These are phyloP conservation scores for Cladophialophora exuberans DNA, from an alignment of 2,329 filamentous ascomycete species.

Conservation along the genomic window DNA sequence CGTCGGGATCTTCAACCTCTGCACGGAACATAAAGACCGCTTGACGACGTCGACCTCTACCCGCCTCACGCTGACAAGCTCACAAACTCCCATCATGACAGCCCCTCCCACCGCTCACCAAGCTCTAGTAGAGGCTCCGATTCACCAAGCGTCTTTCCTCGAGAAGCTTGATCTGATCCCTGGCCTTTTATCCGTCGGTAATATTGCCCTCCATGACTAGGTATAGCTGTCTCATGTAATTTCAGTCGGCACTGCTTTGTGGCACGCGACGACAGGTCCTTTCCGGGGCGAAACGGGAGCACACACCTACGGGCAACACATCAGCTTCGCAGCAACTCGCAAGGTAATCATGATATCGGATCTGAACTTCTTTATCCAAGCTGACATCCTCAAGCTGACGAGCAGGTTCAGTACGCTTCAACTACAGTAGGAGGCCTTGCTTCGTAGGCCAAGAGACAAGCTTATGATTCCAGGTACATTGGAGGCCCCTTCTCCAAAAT, in stretches of 20 bases:
- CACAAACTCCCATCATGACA: constrained; percentile 9
- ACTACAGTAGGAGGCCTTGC: constrained; percentile 19
- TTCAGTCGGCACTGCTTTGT: constrained; percentile 20
- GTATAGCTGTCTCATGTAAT: neutral
- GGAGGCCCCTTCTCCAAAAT: constrained; percentile 24
- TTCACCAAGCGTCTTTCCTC: constrained; percentile 19
- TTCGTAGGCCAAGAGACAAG: neutral
- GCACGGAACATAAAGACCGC: neutral
- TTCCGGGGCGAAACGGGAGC: constrained; percentile 45
- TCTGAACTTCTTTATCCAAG: neutral
- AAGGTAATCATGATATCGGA: constrained; percentile 14
- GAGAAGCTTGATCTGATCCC: constrained; percentile 28
- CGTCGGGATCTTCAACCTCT: too few relatives aligned
- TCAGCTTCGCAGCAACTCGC: constrained; percentile 39
- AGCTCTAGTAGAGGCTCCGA: neutral
- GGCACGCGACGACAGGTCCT: constrained; percentile 38
- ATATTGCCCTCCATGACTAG: neutral
- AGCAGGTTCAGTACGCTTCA: constrained; percentile 24
- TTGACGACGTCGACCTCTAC: neutral
- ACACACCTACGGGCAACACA: constrained; percentile 41
- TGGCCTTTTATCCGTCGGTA: constrained; percentile 22
- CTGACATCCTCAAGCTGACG: constrained; percentile 17
- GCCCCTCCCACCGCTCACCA: constrained; percentile 12
- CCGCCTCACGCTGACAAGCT: too few relatives aligned
- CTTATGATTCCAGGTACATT: constrained; percentile 27